phyloP scores from a whole-genome alignment of 768 basidiomycete genomes.

The Hemileccinum impolitum region DNA sequence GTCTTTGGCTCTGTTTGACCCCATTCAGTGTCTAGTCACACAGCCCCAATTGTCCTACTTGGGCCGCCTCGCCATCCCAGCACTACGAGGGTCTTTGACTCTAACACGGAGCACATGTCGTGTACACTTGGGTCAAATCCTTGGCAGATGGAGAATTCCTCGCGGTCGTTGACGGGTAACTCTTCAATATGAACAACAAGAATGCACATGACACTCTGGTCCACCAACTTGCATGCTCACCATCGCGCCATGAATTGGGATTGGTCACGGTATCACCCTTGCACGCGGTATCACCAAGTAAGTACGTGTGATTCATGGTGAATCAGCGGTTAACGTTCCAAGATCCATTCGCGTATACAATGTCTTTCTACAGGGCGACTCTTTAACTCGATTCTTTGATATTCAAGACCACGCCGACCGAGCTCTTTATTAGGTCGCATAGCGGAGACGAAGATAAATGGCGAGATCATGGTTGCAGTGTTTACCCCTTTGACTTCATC shows the following conservation, averaged over 20 bases:
- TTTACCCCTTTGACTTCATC: constrained; percentile 11
- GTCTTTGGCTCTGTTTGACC: constrained; percentile 30
- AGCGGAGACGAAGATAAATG: constrained; percentile 20
- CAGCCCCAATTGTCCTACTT: constrained; percentile 4
- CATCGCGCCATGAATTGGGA: constrained; percentile 18
- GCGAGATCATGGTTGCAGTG: constrained; percentile 17
- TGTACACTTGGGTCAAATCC: constrained; percentile 46
- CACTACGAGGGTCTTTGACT: background rate
- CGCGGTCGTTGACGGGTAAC: constrained; percentile 45
- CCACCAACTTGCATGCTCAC: constrained; percentile 31
- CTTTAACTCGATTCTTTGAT: constrained; percentile 4
- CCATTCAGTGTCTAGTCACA: background rate
- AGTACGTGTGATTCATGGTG: background rate
- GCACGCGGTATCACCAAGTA: constrained; percentile 16
- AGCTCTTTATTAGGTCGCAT: constrained; percentile 19
- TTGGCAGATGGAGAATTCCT: constrained; percentile 46
- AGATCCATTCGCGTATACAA: constrained; percentile 26
- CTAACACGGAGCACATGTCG: constrained; percentile 44
- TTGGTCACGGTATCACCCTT: constrained; percentile 22
- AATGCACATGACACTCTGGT: constrained; percentile 45
- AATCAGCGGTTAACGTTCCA: background rate
- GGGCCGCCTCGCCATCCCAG: background rate
- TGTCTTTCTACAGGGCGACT: constrained; percentile 12
- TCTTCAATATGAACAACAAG: constrained; percentile 36
- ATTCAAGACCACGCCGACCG: constrained; percentile 16